phyloP scores from a whole-genome alignment of 208 protist species.

The Phytomonas sp. region DNA sequence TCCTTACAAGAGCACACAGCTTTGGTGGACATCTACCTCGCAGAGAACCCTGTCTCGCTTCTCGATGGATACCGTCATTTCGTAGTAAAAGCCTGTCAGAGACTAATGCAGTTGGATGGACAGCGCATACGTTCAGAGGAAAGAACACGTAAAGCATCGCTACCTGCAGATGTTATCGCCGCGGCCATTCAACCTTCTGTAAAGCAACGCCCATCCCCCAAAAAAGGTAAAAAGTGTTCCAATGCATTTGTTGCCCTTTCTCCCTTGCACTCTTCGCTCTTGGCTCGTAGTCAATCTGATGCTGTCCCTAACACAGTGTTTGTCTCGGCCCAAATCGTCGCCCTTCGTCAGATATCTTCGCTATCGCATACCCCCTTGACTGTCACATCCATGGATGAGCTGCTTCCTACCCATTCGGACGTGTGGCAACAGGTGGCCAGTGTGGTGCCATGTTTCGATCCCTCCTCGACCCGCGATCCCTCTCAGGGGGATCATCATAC shows the following conservation, averaged over 20 bases:
- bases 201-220: background rate
- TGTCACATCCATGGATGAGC: background rate
- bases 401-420: background rate
- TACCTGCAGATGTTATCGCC: background rate
- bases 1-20: slow-evolving; percentile 25
- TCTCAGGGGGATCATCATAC: background rate
- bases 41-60: slow-evolving; percentile 61
- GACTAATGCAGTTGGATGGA: slow-evolving; percentile 54
- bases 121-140: slow-evolving; percentile 31
- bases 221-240: background rate
- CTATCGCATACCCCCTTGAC: background rate
- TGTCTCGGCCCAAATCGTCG: background rate
- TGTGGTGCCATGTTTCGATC: background rate
- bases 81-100: slow-evolving; percentile 32
- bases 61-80: slow-evolving; percentile 46
- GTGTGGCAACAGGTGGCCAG: background rate
- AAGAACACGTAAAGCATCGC: slow-evolving; percentile 7
- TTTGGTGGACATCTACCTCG: slow-evolving; percentile 49
- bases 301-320: background rate
- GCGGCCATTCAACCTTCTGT: background rate
- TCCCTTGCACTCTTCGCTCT: background rate
- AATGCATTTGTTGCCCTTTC: background rate
- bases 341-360: background rate
- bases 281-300: background rate
- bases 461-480: background rate